Evolutionary conservation across 345 rosid genomes (phyloP).

Genomic region (Syzygium grande): DNA sequence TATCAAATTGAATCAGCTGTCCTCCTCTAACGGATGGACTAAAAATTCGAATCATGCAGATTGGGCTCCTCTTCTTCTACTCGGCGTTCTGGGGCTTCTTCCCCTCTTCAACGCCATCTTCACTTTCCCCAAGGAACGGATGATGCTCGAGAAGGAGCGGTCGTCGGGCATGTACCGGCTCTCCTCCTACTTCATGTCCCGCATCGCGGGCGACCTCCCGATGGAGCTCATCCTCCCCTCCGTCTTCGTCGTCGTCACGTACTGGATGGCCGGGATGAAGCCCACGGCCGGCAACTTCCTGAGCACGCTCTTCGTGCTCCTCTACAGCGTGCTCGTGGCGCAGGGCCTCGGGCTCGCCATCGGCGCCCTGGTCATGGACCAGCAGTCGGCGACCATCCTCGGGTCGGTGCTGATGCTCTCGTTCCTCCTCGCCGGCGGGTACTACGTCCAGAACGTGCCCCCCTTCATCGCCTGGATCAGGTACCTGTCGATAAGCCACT

Average conservation of each 20-base stretch:
- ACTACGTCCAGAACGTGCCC: constrained; percentile 42
- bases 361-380: constrained; percentile 49
- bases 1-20: background rate
- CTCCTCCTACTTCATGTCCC: constrained; percentile 76
- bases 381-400: constrained; percentile 19
- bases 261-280: constrained; percentile 70
- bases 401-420: constrained; percentile 33
- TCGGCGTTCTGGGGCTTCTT: constrained; percentile 60
- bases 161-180: constrained; percentile 81
- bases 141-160: constrained; percentile 78
- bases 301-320: constrained; percentile 26
- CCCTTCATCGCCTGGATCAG: constrained; percentile 34
- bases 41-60: constrained; percentile 21
- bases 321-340: constrained; percentile 33
- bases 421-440: constrained; percentile 39
- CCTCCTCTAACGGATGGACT: background rate
- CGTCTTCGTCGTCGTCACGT: constrained; percentile 40
- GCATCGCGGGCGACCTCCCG: constrained; percentile 53
- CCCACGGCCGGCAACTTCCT: constrained; percentile 25
- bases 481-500: constrained; percentile 28
- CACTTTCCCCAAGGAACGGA: constrained; percentile 73
- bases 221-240: constrained; percentile 68
- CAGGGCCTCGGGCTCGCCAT: constrained; percentile 47
- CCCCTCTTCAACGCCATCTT: constrained; percentile 65
- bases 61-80: constrained; percentile 64